Evolutionary conservation across 2,329 filamentous ascomycete species (phyloP), one percentile per base, ranked within the genome.

Genomic region (Gyromitra esculenta): DNA sequence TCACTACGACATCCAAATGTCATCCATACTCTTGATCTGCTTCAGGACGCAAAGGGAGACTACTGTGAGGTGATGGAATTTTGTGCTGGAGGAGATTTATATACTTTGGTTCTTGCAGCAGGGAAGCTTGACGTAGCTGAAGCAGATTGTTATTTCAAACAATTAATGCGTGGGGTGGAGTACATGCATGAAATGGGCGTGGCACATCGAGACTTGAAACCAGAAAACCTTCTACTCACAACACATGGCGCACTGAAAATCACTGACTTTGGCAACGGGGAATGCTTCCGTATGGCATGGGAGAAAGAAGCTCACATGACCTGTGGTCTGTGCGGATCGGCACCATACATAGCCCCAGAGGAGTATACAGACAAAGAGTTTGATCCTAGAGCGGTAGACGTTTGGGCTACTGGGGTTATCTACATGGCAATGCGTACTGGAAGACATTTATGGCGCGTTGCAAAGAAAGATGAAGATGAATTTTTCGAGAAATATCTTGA

Each of bases 51-150:
- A 81, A 98, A 98, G 85, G 96, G 96, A 76, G 94, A 97, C 82
- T 98, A 96, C 84, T 99, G 96, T 84, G 96, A 99, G 84, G 96
- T 99, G 67, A 99, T 99, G 96, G 96, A 99, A 84, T 99, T 96
- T 83, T 99, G 96, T 83, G 94, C 95, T 48, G 96, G 96, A 77
- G 96, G 96, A 75, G 96, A 99, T 83, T 87, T 99, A 31, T 98
- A 98, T 84, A 97, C 94, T 0, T 88, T 99, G 4, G 92, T 99
- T 21, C 89, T 98, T 39, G 90, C 96, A 5, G 93, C 94, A 48
- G 93, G 93, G 75, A 97, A 97, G 84, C 90, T 99, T 21, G 94
- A 96, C 83, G 93, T 96, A 39, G 87, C 90, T 77, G 96, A 99
- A 84, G 95, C 96, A 76, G 96, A 99, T 83, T 99, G 96, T 85